Evolutionary conservation across 1,139 yeast species (phyloP).

Genomic region (Pneumocystis carinii): DNA sequence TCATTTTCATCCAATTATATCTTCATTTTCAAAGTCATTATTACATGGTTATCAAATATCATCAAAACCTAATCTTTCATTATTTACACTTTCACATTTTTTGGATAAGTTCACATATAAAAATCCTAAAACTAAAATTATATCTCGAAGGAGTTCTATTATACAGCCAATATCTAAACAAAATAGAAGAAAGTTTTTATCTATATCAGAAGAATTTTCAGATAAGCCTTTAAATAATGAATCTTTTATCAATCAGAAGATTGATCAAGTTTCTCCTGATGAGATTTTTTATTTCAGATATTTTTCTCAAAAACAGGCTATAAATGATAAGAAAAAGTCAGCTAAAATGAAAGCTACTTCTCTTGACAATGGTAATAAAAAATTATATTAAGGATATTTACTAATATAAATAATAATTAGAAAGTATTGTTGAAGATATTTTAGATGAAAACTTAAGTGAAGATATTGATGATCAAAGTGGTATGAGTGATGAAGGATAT

Average conservation of each 20-base stretch:
- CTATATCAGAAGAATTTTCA: slow-evolving; percentile 23
- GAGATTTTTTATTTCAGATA: slow-evolving; percentile 84
- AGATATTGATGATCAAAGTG: slow-evolving; percentile 8
- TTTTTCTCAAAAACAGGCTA: slow-evolving; percentile 32
- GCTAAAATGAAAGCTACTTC: slow-evolving; percentile 18
- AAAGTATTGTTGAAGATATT: slow-evolving; percentile 16
- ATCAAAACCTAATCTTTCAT: slow-evolving; percentile 70
- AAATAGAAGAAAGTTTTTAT: slow-evolving; percentile 59
- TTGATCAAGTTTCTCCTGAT: slow-evolving; percentile 62
- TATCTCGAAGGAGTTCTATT: slow-evolving; percentile 54
- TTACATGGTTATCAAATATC: slow-evolving; percentile 34
- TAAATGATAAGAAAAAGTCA: slow-evolving; percentile 27
- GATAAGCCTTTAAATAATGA: slow-evolving; percentile 63
- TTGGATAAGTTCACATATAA: slow-evolving; percentile 90
- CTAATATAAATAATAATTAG: slow-evolving; percentile 17
- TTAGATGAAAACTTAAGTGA: slow-evolving; percentile 15
- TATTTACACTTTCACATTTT: slow-evolving; percentile 77
- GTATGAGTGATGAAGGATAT: slow-evolving; percentile 19
- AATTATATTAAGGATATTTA: slow-evolving; percentile 14
- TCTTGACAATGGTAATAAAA: slow-evolving; percentile 18
- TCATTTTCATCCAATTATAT: slow-evolving; percentile 88
- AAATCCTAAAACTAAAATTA: slow-evolving; percentile 66
- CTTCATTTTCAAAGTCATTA: slow-evolving; percentile 55
- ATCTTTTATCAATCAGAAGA: slow-evolving; percentile 61
- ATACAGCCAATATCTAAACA: slow-evolving; percentile 97